Evolutionary conservation across 2,329 filamentous ascomycete genomes (phyloP).

Genomic region (Pyrenophora tritici-repentis): DNA sequence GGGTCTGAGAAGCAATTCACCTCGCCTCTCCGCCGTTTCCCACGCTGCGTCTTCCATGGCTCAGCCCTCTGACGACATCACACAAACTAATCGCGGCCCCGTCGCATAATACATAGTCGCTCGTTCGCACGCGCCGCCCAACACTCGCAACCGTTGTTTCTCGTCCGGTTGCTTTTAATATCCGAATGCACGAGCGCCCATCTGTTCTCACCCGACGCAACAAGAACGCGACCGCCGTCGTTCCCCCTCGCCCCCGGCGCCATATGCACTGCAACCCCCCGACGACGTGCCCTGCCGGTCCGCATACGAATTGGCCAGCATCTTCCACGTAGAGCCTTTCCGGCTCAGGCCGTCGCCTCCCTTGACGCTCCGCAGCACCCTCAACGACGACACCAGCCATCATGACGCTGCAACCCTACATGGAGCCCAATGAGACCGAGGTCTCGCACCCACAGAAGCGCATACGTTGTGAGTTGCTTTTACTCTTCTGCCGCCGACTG

Average conservation of each 20-base stretch:
- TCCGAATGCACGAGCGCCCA: conserved; percentile 13
- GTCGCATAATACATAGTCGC: conserved; percentile 17
- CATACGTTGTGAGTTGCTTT: conserved; percentile 65
- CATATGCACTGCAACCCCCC: conserved; percentile 9
- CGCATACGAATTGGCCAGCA: conserved; percentile 38
- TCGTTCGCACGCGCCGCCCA: conserved; percentile 11
- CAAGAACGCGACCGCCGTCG: conserved; percentile 2
- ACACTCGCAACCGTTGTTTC: conserved; percentile 12
- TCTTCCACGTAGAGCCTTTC: conserved; percentile 40
- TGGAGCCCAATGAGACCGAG: conserved; percentile 52
- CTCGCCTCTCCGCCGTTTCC: conserved; percentile 4
- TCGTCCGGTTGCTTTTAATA: conserved; percentile 17
- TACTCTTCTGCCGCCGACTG: background rate
- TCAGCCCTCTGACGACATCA: conserved; percentile 12
- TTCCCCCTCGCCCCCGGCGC: conserved; percentile 1
- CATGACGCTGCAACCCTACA: conserved; percentile 22
- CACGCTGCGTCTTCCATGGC: conserved; percentile 8
- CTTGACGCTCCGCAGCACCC: conserved; percentile 31
- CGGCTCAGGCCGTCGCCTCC: conserved; percentile 45
- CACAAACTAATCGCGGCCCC: conserved; percentile 13
- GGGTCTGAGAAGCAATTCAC: conserved; percentile 3
- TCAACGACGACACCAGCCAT: conserved; percentile 19
- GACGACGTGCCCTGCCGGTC: conserved; percentile 3
- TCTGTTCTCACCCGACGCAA: conserved; percentile 22
- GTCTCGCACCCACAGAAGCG: conserved; percentile 71